Base-by-base conservation (phyloP, 2,329 filamentous ascomycete genomes). In the Ophiocordyceps polyrhachis-furcata region DNA sequence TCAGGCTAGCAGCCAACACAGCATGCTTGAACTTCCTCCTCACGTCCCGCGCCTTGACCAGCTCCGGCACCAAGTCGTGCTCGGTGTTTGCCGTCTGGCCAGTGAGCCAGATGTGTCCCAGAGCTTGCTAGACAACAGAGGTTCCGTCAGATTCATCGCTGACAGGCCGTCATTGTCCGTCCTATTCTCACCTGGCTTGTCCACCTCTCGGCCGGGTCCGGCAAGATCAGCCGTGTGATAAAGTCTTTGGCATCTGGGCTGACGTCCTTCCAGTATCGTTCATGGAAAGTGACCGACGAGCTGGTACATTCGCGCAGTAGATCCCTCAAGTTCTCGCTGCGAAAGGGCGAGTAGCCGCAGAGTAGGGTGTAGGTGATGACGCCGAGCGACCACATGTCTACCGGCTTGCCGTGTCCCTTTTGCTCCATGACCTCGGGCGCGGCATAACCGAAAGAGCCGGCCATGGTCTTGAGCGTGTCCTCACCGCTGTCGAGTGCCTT, bases 331-430 rank as follows among this genome's bases (percentile, higher is more conserved):
- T 84, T 94, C 68, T 98, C 91, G 49, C 87, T 91, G 53, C 91
- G 81, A 75, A 98, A 98, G 19, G 91, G 91, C 41, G 89, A 95
- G 69, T 98, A 98, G 53, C 91, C 91, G 60, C 93, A 98, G 44
- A 98, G 82, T 25, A 98, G 73, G 15, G 91, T 98, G 66, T 98
- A 98, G 40, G 91, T 96, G 57, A 98, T 98, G 56, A 98, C 91
- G 49, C 91, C 91, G 65, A 98, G 74, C 3, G 91, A 96, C 91
- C 91, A 98, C 85, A 98, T 94, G 60, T 98, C 91, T 31, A 96
- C 91, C 5, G 91, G 86, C 65, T 96, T 98, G 60, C 91, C 91
- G 61, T 98, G 93, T 19, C 91, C 91, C 58, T 85, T 80, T 71
- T 95, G 95, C 51, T 94, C 72, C 91, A 98, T 98, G 48, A 98